Evolutionary conservation across 139 green algal genomes (phyloP).

Genomic region (Mesostigma viride): DNA sequence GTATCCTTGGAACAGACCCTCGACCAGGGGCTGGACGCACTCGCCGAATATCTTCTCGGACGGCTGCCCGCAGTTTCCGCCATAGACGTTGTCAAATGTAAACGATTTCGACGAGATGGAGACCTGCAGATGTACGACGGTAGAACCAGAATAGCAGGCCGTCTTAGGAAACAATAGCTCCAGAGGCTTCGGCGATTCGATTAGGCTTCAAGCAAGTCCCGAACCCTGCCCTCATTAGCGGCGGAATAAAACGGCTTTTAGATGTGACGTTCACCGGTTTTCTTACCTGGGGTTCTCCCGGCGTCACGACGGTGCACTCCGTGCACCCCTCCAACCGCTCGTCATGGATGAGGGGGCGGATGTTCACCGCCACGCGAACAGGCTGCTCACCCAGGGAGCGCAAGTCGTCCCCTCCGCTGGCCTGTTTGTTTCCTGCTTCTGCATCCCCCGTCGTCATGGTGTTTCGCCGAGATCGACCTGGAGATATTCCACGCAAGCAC

Average conservation of each 20-base stretch:
- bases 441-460: too few species aligned
- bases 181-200: neutral
- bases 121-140: neutral
- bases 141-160: neutral
- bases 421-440: too few species aligned
- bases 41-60: constrained; percentile 25
- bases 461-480: too few species aligned
- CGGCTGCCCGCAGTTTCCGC: constrained; percentile 1
- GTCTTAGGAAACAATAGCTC: neutral
- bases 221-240: neutral
- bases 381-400: constrained; percentile 11
- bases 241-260: too few species aligned
- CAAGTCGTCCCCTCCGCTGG: neutral
- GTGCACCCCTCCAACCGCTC: constrained; percentile 60
- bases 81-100: constrained; percentile 40
- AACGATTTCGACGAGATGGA: constrained; percentile 16
- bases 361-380: constrained; percentile 63
- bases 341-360: constrained; percentile 62
- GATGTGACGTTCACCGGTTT: too few species aligned
- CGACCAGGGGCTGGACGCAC: constrained; percentile 34
- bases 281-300: constrained; percentile 60
- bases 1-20: constrained; percentile 36
- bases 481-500: too few species aligned
- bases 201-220: neutral
- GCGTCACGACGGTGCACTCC: constrained; percentile 48